These are phyloP conservation scores for Salix arbutifolia DNA, from an alignment of 345 rosid species.

Conservation along the genomic window DNA sequence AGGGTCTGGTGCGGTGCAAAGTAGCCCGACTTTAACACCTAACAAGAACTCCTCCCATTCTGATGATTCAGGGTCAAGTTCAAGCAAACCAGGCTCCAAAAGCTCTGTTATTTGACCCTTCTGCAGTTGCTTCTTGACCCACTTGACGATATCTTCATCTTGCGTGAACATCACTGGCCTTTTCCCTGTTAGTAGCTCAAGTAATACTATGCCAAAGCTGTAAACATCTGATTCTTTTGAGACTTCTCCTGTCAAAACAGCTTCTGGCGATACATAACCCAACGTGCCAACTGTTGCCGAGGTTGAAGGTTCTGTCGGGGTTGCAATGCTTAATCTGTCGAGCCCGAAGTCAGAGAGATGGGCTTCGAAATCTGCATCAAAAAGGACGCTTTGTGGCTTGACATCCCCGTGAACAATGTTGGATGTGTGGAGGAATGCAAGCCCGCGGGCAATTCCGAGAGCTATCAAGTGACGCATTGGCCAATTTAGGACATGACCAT, in stretches of 20 bases:
- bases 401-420: slow-evolving; percentile 84
- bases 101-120: slow-evolving; percentile 79
- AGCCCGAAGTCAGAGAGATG: slow-evolving; percentile 85
- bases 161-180: slow-evolving; percentile 84
- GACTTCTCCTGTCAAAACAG: slow-evolving; percentile 49
- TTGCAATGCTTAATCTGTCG: slow-evolving; percentile 46
- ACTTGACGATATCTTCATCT: slow-evolving; percentile 93
- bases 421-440: slow-evolving; percentile 75
- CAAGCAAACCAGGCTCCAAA: slow-evolving; percentile 82
- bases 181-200: slow-evolving; percentile 79
- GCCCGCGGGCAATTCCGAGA: slow-evolving; percentile 84
- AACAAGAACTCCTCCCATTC: slow-evolving; percentile 97
- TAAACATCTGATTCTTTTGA: slow-evolving; percentile 79
- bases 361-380: slow-evolving; percentile 93
- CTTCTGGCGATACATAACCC: slow-evolving; percentile 86
- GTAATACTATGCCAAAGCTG: slow-evolving; percentile 85
- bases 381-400: slow-evolving; percentile 86
- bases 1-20: slow-evolving; percentile 85
- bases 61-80: slow-evolving; percentile 88
- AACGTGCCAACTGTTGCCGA: slow-evolving; percentile 59
- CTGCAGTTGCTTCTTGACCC: slow-evolving; percentile 94
- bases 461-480: slow-evolving; percentile 98
- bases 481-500: slow-evolving; percentile 96
- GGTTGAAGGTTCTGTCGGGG: slow-evolving; percentile 58
- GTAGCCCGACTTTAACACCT: slow-evolving; percentile 87